Evolutionary conservation across 306 rosid genomes (phyloP), one percentile per base, ranked within the genome.

Genomic region (Dalbergia oliveri): DNA sequence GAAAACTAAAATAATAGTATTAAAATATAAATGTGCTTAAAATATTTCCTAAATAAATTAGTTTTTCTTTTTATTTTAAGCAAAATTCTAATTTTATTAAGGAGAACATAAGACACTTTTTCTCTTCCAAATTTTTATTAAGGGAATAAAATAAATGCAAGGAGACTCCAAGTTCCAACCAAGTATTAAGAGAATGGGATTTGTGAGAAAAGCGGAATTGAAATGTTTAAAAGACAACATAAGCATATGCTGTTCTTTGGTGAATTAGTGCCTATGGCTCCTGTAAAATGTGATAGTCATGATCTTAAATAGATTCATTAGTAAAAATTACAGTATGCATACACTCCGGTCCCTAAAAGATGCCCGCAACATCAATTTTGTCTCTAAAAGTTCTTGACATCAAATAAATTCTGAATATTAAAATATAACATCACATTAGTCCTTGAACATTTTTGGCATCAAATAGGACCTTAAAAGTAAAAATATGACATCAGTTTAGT

Each of bases 181-280:
- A 77, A 82, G 37, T 54, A 76, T 76, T 53, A 61, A 23, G 69
- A 6, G 54, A 61, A 62, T 8, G 51, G 11, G 49, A 75, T 50
- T 71, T 49, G 58, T 11, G 39, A 75, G 61, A 73, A 56, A 31
- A 49, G 60, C 37, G 31, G 41, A 18, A 49, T 51, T 68, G 67
- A 76, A 69, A 45, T 59, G 15, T 57, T 61, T 62, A 9, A 33
- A 50, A 62, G 60, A 69, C 65, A 12, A 76, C 73, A 39, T 41
- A 53, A 44, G 12, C 77, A 44, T 69, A 26, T 51, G 59, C 0
- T 69, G 59, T 69, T 75, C 19, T 68, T 13, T 49, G 65, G 41
- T 75, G 73, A 45, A 76, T 75, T 49, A 47, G 31, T 68, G 51
- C 66, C 81, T 82, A 37, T 37, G 57, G 41, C 64, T 75, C 65